A percentile compares a stretch with the other conserved stretches of the same genome.
These are phyloP conservation scores for Colletotrichum siamense DNA, from an alignment of 2,329 filamentous ascomycete genomes.

Conservation along the genomic window DNA sequence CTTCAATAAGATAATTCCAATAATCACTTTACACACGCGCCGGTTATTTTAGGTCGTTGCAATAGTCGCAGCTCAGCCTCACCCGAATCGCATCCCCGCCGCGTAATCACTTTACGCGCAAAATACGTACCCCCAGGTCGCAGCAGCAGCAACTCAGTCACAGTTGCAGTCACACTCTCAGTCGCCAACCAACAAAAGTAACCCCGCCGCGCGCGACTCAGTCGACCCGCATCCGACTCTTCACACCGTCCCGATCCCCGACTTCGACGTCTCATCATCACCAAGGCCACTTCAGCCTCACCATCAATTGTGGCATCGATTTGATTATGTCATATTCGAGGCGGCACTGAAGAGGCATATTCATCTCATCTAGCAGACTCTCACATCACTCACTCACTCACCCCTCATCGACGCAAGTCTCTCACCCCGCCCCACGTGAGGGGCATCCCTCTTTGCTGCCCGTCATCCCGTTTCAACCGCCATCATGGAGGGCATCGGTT, in stretches of 20 bases:
- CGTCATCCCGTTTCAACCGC: not conserved
- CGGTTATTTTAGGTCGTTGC: not conserved
- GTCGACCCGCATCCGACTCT: conserved; percentile 4
- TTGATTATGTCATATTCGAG: conserved; percentile 1
- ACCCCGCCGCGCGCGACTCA: conserved; percentile 1
- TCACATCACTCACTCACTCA: not conserved
- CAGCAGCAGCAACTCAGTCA: not conserved
- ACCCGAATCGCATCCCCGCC: not conserved
- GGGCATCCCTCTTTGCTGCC: conserved; percentile 1
- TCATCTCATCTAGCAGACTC: not conserved
- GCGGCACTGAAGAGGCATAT: not conserved
- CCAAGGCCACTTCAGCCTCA: not conserved
- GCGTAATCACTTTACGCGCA: not conserved
- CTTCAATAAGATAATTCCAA: not conserved
- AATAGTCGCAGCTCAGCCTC: not conserved
- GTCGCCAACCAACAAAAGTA: not conserved
- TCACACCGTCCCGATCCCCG: not conserved
- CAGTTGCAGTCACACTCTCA: not conserved
- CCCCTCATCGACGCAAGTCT: not conserved
- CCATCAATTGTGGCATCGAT: not conserved
- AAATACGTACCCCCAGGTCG: not conserved
- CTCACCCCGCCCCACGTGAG: conserved; percentile 1
- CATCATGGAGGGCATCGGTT: conserved; percentile 57
- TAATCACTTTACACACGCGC: not conserved
- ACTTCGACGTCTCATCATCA: not conserved